A percentile compares a stretch with the other conserved stretches of the same genome.
phyloP scores from a whole-genome alignment of 2,329 filamentous ascomycete species.

The Aspergillus sp. region DNA sequence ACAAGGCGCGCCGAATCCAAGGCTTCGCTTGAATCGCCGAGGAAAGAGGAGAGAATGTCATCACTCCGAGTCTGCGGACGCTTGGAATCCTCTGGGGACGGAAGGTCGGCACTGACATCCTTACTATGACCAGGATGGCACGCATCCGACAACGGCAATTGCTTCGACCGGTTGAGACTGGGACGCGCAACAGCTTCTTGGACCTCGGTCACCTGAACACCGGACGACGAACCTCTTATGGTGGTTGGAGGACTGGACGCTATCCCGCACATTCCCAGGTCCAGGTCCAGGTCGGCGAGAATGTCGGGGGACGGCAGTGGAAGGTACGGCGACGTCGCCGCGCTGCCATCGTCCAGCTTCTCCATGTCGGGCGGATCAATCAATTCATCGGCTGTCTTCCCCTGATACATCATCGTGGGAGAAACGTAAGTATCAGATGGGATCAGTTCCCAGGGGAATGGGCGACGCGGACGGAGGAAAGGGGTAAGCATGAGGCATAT shows the following conservation, averaged over 20 bases:
- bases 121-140: conserved; percentile 2
- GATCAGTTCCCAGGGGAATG: not conserved
- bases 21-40: not conserved
- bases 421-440: not conserved
- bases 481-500: not conserved
- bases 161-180: not conserved
- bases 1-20: not conserved
- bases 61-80: conserved; percentile 1
- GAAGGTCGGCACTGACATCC: conserved; percentile 1
- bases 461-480: not conserved
- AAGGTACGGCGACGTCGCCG: not conserved
- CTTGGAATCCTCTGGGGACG: conserved; percentile 3
- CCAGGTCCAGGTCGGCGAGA: not conserved
- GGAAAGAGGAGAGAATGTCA: too few species aligned
- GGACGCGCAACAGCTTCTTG: not conserved
- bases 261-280: not conserved
- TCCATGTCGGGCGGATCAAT: not conserved
- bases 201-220: not conserved
- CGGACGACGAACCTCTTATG: not conserved
- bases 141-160: not conserved
- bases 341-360: not conserved
- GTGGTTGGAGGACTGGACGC: not conserved
- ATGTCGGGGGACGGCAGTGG: not conserved
- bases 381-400: not conserved
- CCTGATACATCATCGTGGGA: not conserved